phyloP scores from a whole-genome alignment of 2,329 filamentous ascomycete species.

The Berkeleyomyces basicola region DNA sequence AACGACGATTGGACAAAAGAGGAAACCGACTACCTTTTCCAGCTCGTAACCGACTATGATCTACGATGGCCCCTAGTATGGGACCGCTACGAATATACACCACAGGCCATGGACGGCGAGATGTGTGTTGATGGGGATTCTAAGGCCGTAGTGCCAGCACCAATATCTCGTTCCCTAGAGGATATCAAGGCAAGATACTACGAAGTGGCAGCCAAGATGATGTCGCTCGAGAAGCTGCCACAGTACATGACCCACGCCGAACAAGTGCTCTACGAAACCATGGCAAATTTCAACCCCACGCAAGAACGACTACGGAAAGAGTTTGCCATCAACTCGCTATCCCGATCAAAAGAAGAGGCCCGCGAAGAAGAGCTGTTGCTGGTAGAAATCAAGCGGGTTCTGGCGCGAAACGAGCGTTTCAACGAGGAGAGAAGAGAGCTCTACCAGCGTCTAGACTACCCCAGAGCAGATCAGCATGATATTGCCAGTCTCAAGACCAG shows the following conservation, averaged over 20 bases:
- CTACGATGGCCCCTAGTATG: constrained; percentile 82
- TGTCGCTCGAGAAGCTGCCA: constrained; percentile 62
- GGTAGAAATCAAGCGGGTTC: constrained; percentile 79
- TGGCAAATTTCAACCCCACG: constrained; percentile 69
- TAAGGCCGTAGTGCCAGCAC: constrained; percentile 37
- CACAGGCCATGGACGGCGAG: constrained; percentile 29
- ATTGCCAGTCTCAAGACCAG: constrained; percentile 68
- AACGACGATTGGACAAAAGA: constrained; percentile 73
- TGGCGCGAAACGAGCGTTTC: constrained; percentile 69
- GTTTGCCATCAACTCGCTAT: constrained; percentile 64
- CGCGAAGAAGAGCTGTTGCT: constrained; percentile 82
- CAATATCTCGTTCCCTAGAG: constrained; percentile 55
- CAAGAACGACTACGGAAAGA: constrained; percentile 70
- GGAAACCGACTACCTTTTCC: constrained; percentile 84
- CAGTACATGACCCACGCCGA: constrained; percentile 79
- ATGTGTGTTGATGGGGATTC: constrained; percentile 29
- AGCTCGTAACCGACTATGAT: constrained; percentile 59
- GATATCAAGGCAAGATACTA: constrained; percentile 89
- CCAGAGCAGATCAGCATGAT: constrained; percentile 49
- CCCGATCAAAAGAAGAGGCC: constrained; percentile 70
- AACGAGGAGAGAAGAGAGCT: constrained; percentile 78
- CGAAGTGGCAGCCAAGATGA: constrained; percentile 64
- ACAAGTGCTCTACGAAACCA: constrained; percentile 66
- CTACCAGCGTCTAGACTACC: constrained; percentile 74
- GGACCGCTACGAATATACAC: constrained; percentile 72